phyloP scores from a whole-genome alignment of 257 asterid species.

The Capsicum baccatum region DNA sequence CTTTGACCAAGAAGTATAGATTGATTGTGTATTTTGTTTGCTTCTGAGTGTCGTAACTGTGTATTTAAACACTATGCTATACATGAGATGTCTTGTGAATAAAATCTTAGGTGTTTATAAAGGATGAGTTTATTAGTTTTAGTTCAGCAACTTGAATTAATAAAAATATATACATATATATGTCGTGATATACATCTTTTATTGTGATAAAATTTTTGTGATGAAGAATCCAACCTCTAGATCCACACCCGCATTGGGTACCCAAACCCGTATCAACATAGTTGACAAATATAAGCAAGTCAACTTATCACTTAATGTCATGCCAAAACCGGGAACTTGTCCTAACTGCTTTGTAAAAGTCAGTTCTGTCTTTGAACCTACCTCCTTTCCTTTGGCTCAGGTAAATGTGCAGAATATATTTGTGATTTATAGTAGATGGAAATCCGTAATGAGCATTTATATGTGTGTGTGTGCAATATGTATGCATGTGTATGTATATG shows the following conservation, averaged over 20 bases:
- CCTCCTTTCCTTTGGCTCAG: background rate
- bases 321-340: constrained; percentile 8
- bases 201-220: too few species aligned
- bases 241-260: background rate
- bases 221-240: background rate
- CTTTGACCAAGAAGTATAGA: background rate
- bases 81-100: background rate
- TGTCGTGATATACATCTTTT: background rate
- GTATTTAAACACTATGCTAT: background rate
- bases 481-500: background rate
- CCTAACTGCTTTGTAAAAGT: background rate
- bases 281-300: background rate
- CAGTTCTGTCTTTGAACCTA: background rate
- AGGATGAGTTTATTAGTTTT: background rate
- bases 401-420: background rate
- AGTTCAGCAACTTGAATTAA: background rate
- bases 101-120: background rate
- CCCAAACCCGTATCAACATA: background rate
- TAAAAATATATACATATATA: background rate
- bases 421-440: background rate
- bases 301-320: background rate
- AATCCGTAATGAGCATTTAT: background rate
- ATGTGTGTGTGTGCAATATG: background rate
- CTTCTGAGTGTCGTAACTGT: background rate
- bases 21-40: background rate